phyloP scores from a whole-genome alignment of 495 filamentous ascomycete genomes.

The Tetracladium setigerum region DNA sequence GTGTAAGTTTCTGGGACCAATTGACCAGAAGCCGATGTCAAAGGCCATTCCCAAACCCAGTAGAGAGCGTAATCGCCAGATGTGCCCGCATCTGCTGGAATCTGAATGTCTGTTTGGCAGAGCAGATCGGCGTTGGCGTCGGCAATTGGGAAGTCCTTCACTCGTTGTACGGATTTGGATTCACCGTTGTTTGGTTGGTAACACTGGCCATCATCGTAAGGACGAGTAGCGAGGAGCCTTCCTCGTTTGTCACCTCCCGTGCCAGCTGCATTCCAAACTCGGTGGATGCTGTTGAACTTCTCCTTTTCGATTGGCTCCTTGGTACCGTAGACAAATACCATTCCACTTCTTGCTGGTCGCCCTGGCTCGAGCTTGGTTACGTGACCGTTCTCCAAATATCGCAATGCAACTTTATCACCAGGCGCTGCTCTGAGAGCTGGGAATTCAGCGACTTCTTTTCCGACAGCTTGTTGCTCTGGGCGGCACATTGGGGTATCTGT shows the following conservation, averaged over 20 bases:
- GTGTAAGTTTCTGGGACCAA: constrained; percentile 66
- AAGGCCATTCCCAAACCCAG: constrained; percentile 91
- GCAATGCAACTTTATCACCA: constrained; percentile 62
- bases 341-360: constrained; percentile 65
- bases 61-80: constrained; percentile 64
- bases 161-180: constrained; percentile 34
- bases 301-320: constrained; percentile 51
- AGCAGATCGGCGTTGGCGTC: constrained; percentile 36
- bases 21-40: constrained; percentile 28
- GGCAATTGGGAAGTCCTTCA: constrained; percentile 31
- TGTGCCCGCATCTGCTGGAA: constrained; percentile 50
- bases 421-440: constrained; percentile 58
- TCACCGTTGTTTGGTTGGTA: constrained; percentile 54
- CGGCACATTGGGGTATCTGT: constrained; percentile 44
- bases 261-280: constrained; percentile 67
- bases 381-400: constrained; percentile 84
- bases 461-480: constrained; percentile 38
- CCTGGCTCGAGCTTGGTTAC: constrained; percentile 55
- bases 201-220: constrained; percentile 81
- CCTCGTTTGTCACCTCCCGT: constrained; percentile 70
- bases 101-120: constrained; percentile 69
- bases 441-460: constrained; percentile 44
- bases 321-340: constrained; percentile 78
- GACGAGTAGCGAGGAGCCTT: constrained; percentile 59
- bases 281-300: constrained; percentile 60